Evolutionary conservation across 73 alveolate species (phyloP), one percentile per base, ranked within the genome.

Genomic region (Halteria grandinella): DNA sequence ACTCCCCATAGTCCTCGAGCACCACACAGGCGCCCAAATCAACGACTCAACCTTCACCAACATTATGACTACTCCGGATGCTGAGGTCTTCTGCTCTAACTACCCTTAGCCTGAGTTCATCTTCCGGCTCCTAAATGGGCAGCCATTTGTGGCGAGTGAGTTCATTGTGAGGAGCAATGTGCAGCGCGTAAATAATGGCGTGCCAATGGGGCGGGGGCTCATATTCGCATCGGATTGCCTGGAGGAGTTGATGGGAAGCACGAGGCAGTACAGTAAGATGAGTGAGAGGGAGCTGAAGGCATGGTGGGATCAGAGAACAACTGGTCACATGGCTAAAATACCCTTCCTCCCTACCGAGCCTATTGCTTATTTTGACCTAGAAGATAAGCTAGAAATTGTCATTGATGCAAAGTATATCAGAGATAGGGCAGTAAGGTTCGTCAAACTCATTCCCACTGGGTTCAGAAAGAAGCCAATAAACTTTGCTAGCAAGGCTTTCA

Each of bases 61-160:
- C 55, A 37, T 28, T 17, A 21, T 77, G 21, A 32, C 63, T 12
- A 43, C 37, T 31, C 88, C 88, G 2, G 81, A 45, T 31, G 4
- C 51, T 1, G 5, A 21, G 10, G 88, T 77, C 10, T 77, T 77
- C 44, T 77, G 58, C 33, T 39, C 82, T 15, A 77, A 77, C 63
- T 77, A 77, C 41, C 74, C 77, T 3, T 17, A 50, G 44, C 88
- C 88, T 1, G 80, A 77, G 41, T 77, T 77, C 49, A 54, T 63
- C 6, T 49, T 77, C 55, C 59, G 49, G 27, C 62, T 24, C 37
- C 12, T 48, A 1, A 40, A 63, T n/a, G 50, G 49, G 31, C 34
- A 48, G 15, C 1, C 53, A 12, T 54, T 77, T 36, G 36, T 20
- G 0, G 74, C 81, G 14, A 77, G 63, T 28, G 14, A 41, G 18